Evolutionary conservation across 2,329 filamentous ascomycete species (phyloP).

Genomic region (Colletotrichum eremochloae): DNA sequence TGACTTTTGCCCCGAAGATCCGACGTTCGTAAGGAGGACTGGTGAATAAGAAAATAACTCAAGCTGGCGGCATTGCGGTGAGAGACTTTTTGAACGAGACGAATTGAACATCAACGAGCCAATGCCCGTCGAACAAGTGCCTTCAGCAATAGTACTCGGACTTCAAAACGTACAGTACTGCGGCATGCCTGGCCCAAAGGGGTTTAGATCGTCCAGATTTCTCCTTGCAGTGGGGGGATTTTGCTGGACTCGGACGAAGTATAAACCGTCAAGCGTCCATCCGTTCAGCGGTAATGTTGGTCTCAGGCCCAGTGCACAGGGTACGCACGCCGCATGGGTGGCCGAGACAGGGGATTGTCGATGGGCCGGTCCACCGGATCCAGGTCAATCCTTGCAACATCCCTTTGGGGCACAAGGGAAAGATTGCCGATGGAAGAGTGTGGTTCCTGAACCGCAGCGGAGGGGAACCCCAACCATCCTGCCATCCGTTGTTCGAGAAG

Average conservation of each 20-base stretch:
- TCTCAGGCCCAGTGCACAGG: slow-evolving; percentile 20
- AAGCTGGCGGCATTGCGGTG: background rate
- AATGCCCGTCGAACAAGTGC: background rate
- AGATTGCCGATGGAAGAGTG: slow-evolving; percentile 37
- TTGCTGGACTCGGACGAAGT: background rate
- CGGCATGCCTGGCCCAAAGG: slow-evolving; percentile 10
- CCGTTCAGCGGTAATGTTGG: slow-evolving; percentile 14
- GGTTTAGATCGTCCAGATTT: slow-evolving; percentile 16
- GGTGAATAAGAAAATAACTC: background rate
- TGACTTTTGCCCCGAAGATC: background rate
- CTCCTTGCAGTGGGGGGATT: background rate
- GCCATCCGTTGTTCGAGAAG: slow-evolving; percentile 33
- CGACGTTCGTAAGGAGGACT: background rate
- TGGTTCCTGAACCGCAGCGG: slow-evolving; percentile 37
- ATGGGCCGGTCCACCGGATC: slow-evolving; percentile 36
- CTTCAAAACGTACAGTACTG: background rate
- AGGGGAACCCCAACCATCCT: slow-evolving; percentile 28
- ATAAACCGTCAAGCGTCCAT: slow-evolving; percentile 15
- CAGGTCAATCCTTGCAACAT: slow-evolving; percentile 33
- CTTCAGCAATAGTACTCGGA: background rate
- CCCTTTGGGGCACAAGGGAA: slow-evolving; percentile 21
- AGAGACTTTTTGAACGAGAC: background rate
- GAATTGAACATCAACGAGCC: background rate
- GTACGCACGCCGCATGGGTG: slow-evolving; percentile 22
- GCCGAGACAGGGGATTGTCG: slow-evolving; percentile 23